Conservation (phyloP, 2,329 filamentous ascomycete genomes). For the Colletotrichum lini region DNA sequence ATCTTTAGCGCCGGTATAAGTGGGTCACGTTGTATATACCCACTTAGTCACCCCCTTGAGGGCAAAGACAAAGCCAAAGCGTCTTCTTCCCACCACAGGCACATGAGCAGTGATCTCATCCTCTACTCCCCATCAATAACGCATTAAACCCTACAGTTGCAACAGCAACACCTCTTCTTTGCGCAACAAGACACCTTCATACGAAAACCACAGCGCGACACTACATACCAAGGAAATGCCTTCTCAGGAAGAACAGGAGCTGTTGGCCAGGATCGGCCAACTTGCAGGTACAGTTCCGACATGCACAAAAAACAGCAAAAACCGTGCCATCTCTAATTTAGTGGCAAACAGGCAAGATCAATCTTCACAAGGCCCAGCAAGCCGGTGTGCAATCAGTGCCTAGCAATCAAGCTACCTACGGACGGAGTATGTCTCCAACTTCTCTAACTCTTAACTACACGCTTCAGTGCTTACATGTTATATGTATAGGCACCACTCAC, state of each 20-base stretch:
- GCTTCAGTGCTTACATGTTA: constrained; percentile 21
- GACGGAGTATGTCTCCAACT: constrained; percentile 52
- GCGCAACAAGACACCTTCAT: not conserved
- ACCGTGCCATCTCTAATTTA: constrained; percentile 5
- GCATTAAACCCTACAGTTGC: not conserved
- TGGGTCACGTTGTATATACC: not conserved
- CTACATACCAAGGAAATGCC: constrained; percentile 10
- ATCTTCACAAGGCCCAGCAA: constrained; percentile 80
- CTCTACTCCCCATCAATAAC: not conserved
- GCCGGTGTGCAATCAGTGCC: constrained; percentile 54
- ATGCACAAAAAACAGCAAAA: constrained; percentile 40
- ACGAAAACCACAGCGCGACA: not conserved
- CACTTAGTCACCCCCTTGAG: constrained; percentile 1
- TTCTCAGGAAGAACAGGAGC: constrained; percentile 64
- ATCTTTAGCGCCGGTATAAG: not conserved
- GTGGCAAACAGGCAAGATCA: constrained; percentile 77
- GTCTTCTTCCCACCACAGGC: constrained; percentile 12
- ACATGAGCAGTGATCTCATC: constrained; percentile 20
- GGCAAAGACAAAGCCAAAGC: constrained; percentile 27
- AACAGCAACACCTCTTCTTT: constrained; percentile 2
- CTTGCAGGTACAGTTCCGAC: constrained; percentile 59
- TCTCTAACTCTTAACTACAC: not conserved
- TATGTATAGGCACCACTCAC: constrained; percentile 53
- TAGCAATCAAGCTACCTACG: constrained; percentile 48
- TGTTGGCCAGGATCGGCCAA: constrained; percentile 68